These are phyloP conservation scores for Strobilomyces dryophilus DNA, from an alignment of 768 basidiomycete species.

Conservation along the genomic window DNA sequence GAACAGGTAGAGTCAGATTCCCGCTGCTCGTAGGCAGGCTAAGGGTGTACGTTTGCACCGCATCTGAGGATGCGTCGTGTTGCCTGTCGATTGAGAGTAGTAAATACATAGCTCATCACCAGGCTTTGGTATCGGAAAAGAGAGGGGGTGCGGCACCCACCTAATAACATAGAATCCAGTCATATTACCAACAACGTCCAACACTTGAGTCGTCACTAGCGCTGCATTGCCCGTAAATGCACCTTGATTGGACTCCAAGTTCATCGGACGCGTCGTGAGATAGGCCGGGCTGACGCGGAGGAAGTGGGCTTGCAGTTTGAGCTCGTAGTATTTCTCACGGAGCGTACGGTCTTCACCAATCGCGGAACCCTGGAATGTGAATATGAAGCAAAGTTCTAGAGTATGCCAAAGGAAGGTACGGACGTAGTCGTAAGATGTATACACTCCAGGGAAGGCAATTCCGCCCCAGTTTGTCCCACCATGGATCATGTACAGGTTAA, in stretches of 20 bases:
- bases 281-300: conserved; percentile 48
- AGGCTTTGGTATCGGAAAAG: not conserved
- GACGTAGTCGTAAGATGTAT: conserved; percentile 61
- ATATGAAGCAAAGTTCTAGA: not conserved
- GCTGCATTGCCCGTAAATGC: conserved; percentile 47
- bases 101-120: conserved; percentile 1
- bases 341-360: conserved; percentile 50
- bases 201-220: conserved; percentile 45
- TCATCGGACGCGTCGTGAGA: conserved; percentile 43
- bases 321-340: conserved; percentile 51
- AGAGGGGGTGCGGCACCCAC: not conserved
- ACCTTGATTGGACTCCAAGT: conserved; percentile 37
- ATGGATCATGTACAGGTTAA: conserved; percentile 55
- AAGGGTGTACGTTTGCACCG: conserved; percentile 31
- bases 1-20: conserved; percentile 36
- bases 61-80: conserved; percentile 9
- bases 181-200: conserved; percentile 45
- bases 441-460: conserved; percentile 52
- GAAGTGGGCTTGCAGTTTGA: conserved; percentile 50
- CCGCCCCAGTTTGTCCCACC: conserved; percentile 64
- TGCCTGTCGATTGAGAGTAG: conserved; percentile 9
- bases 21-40: conserved; percentile 45
- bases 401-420: not conserved
- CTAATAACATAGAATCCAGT: conserved; percentile 43
- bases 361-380: conserved; percentile 37